Conservation (phyloP, 1,284 basidiomycete species). For the Rhodotorula sp. region DNA sequence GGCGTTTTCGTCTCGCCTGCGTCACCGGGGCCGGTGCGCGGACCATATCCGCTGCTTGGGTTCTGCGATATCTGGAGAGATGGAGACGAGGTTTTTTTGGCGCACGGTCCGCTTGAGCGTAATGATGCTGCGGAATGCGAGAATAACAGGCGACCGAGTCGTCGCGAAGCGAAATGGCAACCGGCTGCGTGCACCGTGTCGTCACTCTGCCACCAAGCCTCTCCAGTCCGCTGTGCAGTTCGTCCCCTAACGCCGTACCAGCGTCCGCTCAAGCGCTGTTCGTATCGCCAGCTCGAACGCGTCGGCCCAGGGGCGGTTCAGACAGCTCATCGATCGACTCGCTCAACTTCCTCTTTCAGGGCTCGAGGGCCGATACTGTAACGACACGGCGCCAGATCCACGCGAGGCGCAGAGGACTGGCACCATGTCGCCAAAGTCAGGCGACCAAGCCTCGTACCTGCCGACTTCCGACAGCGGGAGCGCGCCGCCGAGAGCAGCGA, state of each 20-base stretch:
- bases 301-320: neutral
- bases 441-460: conserved; percentile 9
- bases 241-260: neutral
- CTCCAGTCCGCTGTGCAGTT: neutral
- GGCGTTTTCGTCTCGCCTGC: no score
- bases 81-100: no score
- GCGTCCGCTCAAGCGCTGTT: neutral
- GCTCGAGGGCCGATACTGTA: no score
- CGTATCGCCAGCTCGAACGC: neutral
- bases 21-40: no score
- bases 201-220: neutral
- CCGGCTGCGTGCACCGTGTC: no score
- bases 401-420: neutral
- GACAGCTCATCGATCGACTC: neutral
- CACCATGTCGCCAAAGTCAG: neutral
- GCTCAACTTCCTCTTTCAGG: neutral
- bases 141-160: no score
- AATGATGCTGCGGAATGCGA: no score
- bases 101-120: no score
- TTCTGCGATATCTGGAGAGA: no score
- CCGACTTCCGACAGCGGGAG: neutral
- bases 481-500: neutral
- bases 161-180: no score
- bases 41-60: no score
- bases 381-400: neutral